Percentiles rank a stretch among this genome's conserved stretches.
Conservation (phyloP, 2,329 filamentous ascomycete genomes). For the Ceratocystis variospora region DNA sequence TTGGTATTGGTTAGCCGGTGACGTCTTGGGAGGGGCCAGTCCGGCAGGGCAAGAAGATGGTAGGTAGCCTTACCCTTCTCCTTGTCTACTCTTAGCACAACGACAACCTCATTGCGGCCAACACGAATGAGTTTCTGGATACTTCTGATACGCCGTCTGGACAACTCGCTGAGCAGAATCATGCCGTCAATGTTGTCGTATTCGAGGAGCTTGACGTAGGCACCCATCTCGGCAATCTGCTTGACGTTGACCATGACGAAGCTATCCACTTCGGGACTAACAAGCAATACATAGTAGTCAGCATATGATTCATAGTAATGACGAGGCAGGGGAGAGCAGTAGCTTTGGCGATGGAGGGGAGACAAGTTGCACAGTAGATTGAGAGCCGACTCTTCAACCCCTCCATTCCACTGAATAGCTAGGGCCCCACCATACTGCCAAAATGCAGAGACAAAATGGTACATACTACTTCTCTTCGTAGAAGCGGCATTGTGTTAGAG, state of each 20-base stretch:
- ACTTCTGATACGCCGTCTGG: constrained; percentile 91
- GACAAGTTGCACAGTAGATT: not conserved
- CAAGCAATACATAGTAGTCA: constrained; percentile 15
- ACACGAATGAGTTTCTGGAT: constrained; percentile 99
- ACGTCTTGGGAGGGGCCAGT: not conserved
- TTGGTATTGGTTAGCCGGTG: not conserved
- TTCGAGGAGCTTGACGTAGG: constrained; percentile 97
- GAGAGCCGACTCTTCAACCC: not conserved
- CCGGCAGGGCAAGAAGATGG: not conserved
- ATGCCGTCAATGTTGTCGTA: constrained; percentile 99
- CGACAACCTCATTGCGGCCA: constrained; percentile 94
- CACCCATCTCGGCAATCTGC: constrained; percentile 99
- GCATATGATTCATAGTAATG: not conserved
- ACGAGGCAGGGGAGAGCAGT: too few species aligned
- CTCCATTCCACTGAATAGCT: constrained; percentile 24
- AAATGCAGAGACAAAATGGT: constrained; percentile 18
- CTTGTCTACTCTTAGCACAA: constrained; percentile 96
- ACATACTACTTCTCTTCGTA: constrained; percentile 77
- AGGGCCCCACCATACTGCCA: not conserved
- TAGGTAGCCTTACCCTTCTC: constrained; percentile 58
- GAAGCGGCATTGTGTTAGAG: constrained; percentile 90
- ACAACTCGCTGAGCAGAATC: constrained; percentile 96
- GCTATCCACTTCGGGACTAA: constrained; percentile 79
- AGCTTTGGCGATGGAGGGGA: not conserved
- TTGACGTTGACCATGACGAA: constrained; percentile 99